These are phyloP conservation scores for Chaetomium tenue DNA, from an alignment of 495 filamentous ascomycete genomes.

Conservation along the genomic window DNA sequence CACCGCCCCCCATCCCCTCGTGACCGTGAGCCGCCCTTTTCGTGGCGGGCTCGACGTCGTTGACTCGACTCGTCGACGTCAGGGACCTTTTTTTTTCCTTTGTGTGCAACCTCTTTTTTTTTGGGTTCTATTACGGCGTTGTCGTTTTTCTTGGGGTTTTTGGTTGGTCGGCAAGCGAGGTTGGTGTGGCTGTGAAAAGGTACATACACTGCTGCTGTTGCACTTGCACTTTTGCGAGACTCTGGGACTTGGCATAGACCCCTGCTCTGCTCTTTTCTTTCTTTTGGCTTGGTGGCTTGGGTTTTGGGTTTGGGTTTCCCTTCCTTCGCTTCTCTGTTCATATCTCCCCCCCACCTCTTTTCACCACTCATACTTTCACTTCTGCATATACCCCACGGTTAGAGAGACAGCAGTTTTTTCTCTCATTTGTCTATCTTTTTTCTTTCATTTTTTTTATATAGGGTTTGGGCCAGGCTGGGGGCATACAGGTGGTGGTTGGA, in stretches of 20 bases:
- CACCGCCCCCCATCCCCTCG: not conserved
- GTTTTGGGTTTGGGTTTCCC: not conserved
- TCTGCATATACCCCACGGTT: constrained; percentile 23
- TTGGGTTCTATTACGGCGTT: not conserved
- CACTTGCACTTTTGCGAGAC: not conserved
- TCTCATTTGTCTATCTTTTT: not conserved
- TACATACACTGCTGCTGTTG: no score
- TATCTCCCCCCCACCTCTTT: constrained; percentile 5
- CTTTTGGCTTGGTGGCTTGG: not conserved
- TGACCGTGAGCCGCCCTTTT: not conserved
- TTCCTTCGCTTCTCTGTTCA: constrained; percentile 3
- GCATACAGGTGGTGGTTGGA: not conserved
- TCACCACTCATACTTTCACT: constrained; percentile 14
- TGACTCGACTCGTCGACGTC: not conserved
- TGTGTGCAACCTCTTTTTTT: not conserved
- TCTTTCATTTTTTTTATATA: not conserved
- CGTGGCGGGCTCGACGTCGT: no score
- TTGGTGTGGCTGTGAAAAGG: constrained; percentile 1
- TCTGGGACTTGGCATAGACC: constrained; percentile 9
- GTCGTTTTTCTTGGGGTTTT: constrained; percentile 9
- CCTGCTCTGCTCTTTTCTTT: not conserved
- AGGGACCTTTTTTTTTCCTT: not conserved
- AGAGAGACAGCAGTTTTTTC: constrained; percentile 6
- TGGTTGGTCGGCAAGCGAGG: constrained; percentile 20
- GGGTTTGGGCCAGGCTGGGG: not conserved